Base-by-base conservation (phyloP, 1,284 basidiomycete genomes). In the Salmacisia buchloeana region DNA sequence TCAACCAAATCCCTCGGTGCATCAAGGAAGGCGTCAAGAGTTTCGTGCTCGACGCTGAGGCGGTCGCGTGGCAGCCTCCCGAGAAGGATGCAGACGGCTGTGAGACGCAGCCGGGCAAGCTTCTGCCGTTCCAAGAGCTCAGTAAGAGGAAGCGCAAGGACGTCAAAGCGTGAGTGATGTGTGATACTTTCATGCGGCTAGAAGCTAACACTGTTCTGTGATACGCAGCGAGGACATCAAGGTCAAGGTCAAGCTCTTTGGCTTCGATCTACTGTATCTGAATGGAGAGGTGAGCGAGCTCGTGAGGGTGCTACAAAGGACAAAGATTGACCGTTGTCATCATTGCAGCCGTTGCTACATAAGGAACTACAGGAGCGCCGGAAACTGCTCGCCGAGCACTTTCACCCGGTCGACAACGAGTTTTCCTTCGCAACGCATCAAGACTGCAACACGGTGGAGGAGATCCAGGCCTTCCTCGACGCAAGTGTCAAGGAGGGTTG, bases 121-220 rank as follows among this genome's bases (percentile, higher is more conserved):
- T 97, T 56, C 87, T 97, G 83, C 94, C 94, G 0, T 99, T 99
- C 85, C 96, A 99, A 81, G 94, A 98, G 76, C 85, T 99, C 4
- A 92, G 91, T 71, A 88, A 88, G 69, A 86, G 96, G 59, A 97
- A 97, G 75, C 89, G 96, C 63, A 99, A 99, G 81, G 96, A 97
- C 71, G 96, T 98, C 73, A 92, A 90, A 77, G 86, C 94, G 49
- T 54, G 15, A 54, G 49, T 54, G 6, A 13, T 13, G 12, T 33
- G 0, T 52, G 46, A 52, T 52, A 13, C 12, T 13, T 27, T n/a
- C n/a, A 29, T 15, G n/a, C 36, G 10, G 36, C 36, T 38, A 9
- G 18, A 38, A 18, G 10, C 18, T 38, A 38, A 38, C 46, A 49
- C 23, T n/a, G 23, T 27, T 10, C 25, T 25, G 5, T 9, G 2